A percentile compares a stretch with the other conserved stretches of the same genome.
Conservation (phyloP, 345 rosid species). For the Dipteronia sinensis region DNA sequence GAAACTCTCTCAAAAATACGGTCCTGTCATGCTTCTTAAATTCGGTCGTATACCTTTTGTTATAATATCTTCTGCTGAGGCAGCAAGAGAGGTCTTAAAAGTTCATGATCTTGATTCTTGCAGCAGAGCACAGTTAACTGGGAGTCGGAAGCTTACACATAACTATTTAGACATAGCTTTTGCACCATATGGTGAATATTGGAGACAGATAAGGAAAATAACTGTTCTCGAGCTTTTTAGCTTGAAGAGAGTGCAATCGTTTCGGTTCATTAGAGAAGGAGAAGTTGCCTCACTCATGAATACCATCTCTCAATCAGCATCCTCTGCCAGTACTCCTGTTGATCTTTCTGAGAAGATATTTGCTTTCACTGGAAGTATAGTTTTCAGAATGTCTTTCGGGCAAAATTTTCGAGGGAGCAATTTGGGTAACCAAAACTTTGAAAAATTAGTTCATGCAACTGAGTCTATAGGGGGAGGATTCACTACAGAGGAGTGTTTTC, state of each 20-base stretch:
- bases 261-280: conserved; percentile 37
- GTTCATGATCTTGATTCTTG: conserved; percentile 40
- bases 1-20: conserved; percentile 29
- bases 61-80: conserved; percentile 34
- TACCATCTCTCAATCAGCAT: conserved; percentile 30
- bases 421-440: conserved; percentile 26
- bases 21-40: conserved; percentile 35
- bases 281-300: conserved; percentile 32
- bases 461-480: conserved; percentile 30
- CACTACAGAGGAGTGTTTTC: conserved; percentile 31
- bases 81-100: conserved; percentile 35
- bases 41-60: conserved; percentile 31
- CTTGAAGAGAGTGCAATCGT: conserved; percentile 32
- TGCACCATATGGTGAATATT: conserved; percentile 35
- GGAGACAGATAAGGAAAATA: conserved; percentile 35
- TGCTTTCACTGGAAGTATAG: conserved; percentile 33
- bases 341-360: conserved; percentile 33
- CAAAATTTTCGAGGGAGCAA: conserved; percentile 35
- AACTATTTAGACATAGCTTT: conserved; percentile 30
- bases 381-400: conserved; percentile 40
- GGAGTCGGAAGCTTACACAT: conserved; percentile 19
- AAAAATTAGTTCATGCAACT: conserved; percentile 36
- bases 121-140: conserved; percentile 29
- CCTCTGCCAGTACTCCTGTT: conserved; percentile 33
- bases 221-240: conserved; percentile 35